Percentiles rank a stretch among this genome's conserved stretches.
These are phyloP conservation scores for Brettanomyces nanus DNA, from an alignment of 805 yeast species.

Conservation along the genomic window DNA sequence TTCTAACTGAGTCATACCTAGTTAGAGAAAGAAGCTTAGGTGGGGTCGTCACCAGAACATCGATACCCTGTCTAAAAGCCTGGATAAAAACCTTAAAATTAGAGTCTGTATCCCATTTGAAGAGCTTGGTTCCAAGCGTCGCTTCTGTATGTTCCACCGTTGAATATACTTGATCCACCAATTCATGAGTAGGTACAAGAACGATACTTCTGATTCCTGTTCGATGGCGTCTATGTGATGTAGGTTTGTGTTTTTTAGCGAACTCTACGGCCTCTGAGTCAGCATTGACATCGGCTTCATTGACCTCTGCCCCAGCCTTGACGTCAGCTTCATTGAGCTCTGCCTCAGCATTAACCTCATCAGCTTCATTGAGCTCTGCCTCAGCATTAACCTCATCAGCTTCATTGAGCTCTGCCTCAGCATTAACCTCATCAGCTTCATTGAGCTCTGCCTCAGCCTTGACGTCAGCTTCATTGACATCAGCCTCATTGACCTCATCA, in stretches of 20 bases:
- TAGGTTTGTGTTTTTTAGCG: not conserved
- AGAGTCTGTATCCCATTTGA: slow-evolving; percentile 58
- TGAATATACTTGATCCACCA: slow-evolving; percentile 69
- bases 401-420: not conserved
- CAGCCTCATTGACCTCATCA: not conserved
- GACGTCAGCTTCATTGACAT: not conserved
- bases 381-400: slow-evolving; percentile 10
- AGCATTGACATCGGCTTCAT: not conserved
- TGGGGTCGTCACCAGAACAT: slow-evolving; percentile 82
- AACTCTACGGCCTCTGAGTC: slow-evolving; percentile 5
- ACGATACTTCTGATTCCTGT: slow-evolving; percentile 60
- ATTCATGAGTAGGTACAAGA: slow-evolving; percentile 84
- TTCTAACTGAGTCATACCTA: slow-evolving; percentile 23
- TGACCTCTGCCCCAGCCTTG: slow-evolving; percentile 7
- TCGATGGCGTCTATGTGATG: slow-evolving; percentile 12
- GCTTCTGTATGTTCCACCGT: slow-evolving; percentile 28
- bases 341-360: slow-evolving; percentile 7
- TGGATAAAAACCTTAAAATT: slow-evolving; percentile 45
- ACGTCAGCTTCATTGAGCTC: no score
- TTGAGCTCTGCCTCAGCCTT: not conserved
- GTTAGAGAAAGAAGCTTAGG: slow-evolving; percentile 43
- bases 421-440: not conserved
- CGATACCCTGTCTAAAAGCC: slow-evolving; percentile 47
- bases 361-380: slow-evolving; percentile 19
- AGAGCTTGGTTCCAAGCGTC: slow-evolving; percentile 34